Evolutionary conservation across 106 monocot species (phyloP), one percentile per base, ranked within the genome.

Genomic region (Acorus calamus): DNA sequence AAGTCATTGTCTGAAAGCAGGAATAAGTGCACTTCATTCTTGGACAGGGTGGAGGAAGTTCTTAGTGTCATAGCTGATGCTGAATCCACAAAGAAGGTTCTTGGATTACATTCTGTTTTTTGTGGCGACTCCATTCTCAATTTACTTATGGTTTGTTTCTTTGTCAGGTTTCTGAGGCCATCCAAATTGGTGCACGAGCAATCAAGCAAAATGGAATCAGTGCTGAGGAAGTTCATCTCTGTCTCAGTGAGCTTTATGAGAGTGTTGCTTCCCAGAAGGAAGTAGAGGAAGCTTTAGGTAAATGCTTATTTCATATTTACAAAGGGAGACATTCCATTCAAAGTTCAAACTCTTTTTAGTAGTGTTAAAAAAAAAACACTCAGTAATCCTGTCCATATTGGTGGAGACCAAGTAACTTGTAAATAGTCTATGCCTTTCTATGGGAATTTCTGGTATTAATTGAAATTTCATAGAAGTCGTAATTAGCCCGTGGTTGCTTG

Each of bases 31-130:
- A 55, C 68, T 63, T 63, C 74, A 14, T 66, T 90, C 64, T 63
- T 90, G 56, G 90, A 96, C 43, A 81, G 82, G 49, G 84, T 90
- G 46, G 94, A 96, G 74, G 77, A 87, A 69, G 79, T 90, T 70
- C 74, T 96, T 48, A 43, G 65, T 48, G 11, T 71, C 50, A 87
- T 96, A 74, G 59, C 74, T 13, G 70, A 80, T 67, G 76, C 87
- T 50, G 87, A 96, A 72, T 79, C 90, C 28, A 80, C 84, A 9
- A 90, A 81, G 74, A 90, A 87, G 77, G 94, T 96, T 7, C 3
- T n/a, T 53, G 12, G 12, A 11, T 28, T 44, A 7, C 42, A 7
- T 12, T 28, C 4, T 52, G 8, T 52, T n/a, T 53, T 47, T 43
- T 5, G 11, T 8, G 7, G 44, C 4, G 42, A 11, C n/a, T 47